Base-by-base conservation (phyloP, 768 basidiomycete species). In the Boletus tylopilopsis region DNA sequence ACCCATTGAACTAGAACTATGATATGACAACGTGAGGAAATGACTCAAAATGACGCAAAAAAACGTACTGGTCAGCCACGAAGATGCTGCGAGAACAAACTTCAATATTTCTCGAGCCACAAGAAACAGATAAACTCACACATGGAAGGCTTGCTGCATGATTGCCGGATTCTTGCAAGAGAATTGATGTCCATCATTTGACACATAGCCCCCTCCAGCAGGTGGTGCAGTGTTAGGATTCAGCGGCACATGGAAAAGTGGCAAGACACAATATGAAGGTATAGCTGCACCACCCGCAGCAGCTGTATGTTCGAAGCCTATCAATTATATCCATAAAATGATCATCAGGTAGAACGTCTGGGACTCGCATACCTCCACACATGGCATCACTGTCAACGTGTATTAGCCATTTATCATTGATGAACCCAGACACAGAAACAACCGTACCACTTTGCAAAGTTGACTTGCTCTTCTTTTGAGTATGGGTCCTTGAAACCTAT, bases 401-500 rank as follows among this genome's bases (percentile, higher is more conserved):
- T 16, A 21, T 53, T 35, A 48, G 29, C 16, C 29, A 0, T 41
- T 5, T 5, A 19, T 43, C 33, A 18, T 21, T n/a, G n/a, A n/a
- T n/a, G n/a, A n/a, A n/a, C 4, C 5, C 18, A 4, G 38, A 35
- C 21, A 4, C 29, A 2, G n/a, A 21, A 0, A 10, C 5, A 34
- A 53, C 60, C 73, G 41, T 57, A 78, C 79, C 82, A 84, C 60
- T 78, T 76, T 0, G 68, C 64, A 57, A 82, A 84, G 42, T 74
- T 73, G 1, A 68, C 44, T 55, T 78, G 77, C 43, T 83, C 80
- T 34, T 81, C 79, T 18, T 70, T 71, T 18, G 80, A 74, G 50
- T 84, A 84, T 0, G 82, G 82, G 58, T 84, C 81, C 69, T 76
- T 80, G 68, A 83, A 84, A 11, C 77, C 81, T 81, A 36, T 18